Evolutionary conservation across 2,329 filamentous ascomycete species (phyloP).

Genomic region (Colletotrichum euphorbiae): DNA sequence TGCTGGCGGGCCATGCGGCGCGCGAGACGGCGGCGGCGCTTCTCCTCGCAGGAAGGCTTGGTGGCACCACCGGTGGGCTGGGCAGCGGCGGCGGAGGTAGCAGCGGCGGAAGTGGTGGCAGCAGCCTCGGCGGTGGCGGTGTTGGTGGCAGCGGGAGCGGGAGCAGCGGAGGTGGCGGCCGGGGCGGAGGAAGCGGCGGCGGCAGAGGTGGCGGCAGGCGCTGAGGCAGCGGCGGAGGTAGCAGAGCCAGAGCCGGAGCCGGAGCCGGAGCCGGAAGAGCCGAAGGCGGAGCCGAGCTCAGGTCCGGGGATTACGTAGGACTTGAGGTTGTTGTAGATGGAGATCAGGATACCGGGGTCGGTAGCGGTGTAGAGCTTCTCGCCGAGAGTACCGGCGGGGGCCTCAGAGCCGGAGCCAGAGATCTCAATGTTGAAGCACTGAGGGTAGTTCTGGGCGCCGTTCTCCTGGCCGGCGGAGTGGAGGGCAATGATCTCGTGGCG

Average conservation of each 20-base stretch:
- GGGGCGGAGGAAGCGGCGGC: slow-evolving; percentile 42
- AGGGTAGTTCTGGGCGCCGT: slow-evolving; percentile 63
- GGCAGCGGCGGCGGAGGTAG: slow-evolving; percentile 16
- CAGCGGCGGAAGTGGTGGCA: slow-evolving; percentile 29
- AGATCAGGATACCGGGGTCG: slow-evolving; percentile 52
- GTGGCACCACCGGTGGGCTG: slow-evolving; percentile 38
- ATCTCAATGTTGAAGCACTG: slow-evolving; percentile 64
- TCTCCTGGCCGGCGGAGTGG: slow-evolving; percentile 56
- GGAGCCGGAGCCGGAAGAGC: slow-evolving; percentile 20
- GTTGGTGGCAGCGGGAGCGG: slow-evolving; percentile 36
- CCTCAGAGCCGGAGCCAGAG: slow-evolving; percentile 51
- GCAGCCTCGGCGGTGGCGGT: slow-evolving; percentile 33
- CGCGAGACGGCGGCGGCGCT: slow-evolving; percentile 39
- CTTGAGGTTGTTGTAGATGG: slow-evolving; percentile 47
- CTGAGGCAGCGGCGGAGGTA: slow-evolving; percentile 44
- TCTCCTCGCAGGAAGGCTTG: slow-evolving; percentile 32
- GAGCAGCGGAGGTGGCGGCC: slow-evolving; percentile 40
- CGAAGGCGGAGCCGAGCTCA: slow-evolving; percentile 23
- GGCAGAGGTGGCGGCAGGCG: slow-evolving; percentile 28
- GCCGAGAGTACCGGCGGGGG: slow-evolving; percentile 48
- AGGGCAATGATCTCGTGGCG: slow-evolving; percentile 68
- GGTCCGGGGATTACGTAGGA: slow-evolving; percentile 51
- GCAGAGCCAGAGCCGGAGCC: slow-evolving; percentile 41
- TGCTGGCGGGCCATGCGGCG: slow-evolving; percentile 40
- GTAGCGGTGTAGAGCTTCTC: slow-evolving; percentile 50